Conservation (phyloP, 495 filamentous ascomycete species). For the Xylaria sp. region DNA sequence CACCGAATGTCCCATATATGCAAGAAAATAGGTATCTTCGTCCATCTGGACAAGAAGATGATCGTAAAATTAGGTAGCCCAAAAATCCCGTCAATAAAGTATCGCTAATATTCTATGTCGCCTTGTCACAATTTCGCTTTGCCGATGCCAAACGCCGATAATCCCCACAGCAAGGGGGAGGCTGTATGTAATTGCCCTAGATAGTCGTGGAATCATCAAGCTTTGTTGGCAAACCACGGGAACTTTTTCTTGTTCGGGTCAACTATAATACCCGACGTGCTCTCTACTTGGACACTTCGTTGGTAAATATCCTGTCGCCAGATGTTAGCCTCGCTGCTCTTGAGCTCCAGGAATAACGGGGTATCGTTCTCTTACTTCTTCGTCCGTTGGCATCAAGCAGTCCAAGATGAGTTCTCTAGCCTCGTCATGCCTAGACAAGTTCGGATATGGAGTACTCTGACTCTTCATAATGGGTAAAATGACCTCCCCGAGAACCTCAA, state of each 20-base stretch:
- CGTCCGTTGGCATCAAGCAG: conserved; percentile 61
- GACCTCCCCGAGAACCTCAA: conserved; percentile 93
- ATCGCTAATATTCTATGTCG: conserved; percentile 20
- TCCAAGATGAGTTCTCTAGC: conserved; percentile 77
- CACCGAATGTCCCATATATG: neutral
- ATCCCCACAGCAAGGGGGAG: neutral
- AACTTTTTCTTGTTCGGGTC: conserved; percentile 62
- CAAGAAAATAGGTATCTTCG: neutral
- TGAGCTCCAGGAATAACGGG: neutral
- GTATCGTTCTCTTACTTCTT: conserved; percentile 56
- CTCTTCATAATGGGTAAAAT: conserved; percentile 88
- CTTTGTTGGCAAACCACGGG: conserved; percentile 61
- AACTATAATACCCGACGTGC: conserved; percentile 42
- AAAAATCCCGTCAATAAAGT: conserved; percentile 16
- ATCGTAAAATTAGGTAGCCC: conserved; percentile 18
- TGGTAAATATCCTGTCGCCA: conserved; percentile 64
- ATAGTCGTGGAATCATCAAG: conserved; percentile 18
- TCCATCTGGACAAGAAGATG: neutral
- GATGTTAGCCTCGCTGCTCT: conserved; percentile 36
- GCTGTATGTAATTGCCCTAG: neutral
- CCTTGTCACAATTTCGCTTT: conserved; percentile 22
- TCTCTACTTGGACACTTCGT: conserved; percentile 63
- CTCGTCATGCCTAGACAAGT: conserved; percentile 69
- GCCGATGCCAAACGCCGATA: conserved; percentile 20
- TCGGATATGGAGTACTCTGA: conserved; percentile 82